These are phyloP conservation scores for Sextonia rubra DNA, from an alignment of 164 flowering plant genomes.

Conservation along the genomic window DNA sequence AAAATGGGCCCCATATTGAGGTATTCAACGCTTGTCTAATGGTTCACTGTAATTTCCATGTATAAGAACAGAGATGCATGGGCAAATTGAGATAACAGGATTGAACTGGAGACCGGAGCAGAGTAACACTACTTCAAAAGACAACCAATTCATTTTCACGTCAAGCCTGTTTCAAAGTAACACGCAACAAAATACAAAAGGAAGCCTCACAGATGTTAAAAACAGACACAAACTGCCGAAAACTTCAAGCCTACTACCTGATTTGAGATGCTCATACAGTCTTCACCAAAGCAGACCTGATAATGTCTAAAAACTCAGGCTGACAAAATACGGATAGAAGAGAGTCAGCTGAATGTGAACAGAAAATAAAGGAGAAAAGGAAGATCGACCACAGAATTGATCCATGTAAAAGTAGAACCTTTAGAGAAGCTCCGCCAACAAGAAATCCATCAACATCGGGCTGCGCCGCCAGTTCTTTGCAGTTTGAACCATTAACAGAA, in stretches of 20 bases:
- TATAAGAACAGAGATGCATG: too few relatives aligned
- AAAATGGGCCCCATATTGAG: too few relatives aligned
- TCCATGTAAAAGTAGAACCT: slow-evolving; percentile 31
- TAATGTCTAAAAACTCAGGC: slow-evolving; percentile 79
- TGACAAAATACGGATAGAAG: slow-evolving; percentile 10
- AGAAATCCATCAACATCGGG: slow-evolving; percentile 82
- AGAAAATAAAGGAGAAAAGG: neutral
- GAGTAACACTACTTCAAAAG: too few relatives aligned
- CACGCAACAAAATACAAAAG: neutral
- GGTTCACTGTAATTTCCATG: too few relatives aligned
- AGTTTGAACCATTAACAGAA: slow-evolving; percentile 75
- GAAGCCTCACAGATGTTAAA: neutral
- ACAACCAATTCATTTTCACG: too few relatives aligned
- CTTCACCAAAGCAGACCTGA: slow-evolving; percentile 69
- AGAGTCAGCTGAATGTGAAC: neutral
- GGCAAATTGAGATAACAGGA: too few relatives aligned
- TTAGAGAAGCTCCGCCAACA: slow-evolving; percentile 85
- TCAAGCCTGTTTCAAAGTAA: neutral
- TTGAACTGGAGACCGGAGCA: too few relatives aligned
- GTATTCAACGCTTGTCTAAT: too few relatives aligned
- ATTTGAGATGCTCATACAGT: slow-evolving; percentile 12
- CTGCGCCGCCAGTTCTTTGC: slow-evolving; percentile 64
- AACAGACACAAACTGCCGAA: neutral
- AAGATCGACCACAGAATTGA: neutral
- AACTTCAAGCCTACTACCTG: neutral